A percentile compares a stretch with the other conserved stretches of the same genome.
These are phyloP conservation scores for Ephemerocybe angulata DNA, from an alignment of 768 basidiomycete genomes.

Conservation along the genomic window DNA sequence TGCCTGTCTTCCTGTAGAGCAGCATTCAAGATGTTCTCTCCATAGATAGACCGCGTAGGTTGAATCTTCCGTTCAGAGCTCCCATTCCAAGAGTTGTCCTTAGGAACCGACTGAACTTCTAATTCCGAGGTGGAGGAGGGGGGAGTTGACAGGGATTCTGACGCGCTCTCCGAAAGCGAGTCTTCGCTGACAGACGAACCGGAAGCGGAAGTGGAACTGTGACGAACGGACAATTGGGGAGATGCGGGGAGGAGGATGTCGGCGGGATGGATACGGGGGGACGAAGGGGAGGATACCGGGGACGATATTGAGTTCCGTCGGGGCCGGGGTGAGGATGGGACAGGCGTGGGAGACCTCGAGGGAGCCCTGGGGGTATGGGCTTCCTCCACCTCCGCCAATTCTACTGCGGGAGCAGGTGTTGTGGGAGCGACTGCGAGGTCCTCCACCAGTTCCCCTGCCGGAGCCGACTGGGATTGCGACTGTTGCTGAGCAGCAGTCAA, in stretches of 20 bases:
- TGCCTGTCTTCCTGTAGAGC: no score
- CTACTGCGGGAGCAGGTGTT: not conserved
- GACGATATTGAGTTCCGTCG: conserved; percentile 14
- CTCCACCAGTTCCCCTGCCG: not conserved
- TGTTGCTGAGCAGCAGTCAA: conserved; percentile 34
- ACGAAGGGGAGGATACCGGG: conserved; percentile 1
- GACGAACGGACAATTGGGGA: not conserved
- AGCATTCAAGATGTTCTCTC: no score
- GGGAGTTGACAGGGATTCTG: not conserved
- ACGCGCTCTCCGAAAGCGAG: not conserved
- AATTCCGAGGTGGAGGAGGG: not conserved
- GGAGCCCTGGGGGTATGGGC: not conserved
- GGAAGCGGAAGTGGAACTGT: conserved; percentile 8
- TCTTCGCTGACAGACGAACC: not conserved
- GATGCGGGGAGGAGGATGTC: conserved; percentile 3
- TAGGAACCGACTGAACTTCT: no score
- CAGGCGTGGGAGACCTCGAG: not conserved
- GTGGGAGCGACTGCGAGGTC: not conserved
- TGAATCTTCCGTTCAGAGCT: no score
- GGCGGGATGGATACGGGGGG: not conserved
- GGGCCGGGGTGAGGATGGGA: conserved; percentile 5
- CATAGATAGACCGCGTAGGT: no score
- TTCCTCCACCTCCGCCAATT: not conserved
- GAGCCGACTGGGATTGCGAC: not conserved
- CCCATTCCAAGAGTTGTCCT: no score